Base-by-base conservation (phyloP, 2,329 filamentous ascomycete genomes). In the Saccharata proteae region DNA sequence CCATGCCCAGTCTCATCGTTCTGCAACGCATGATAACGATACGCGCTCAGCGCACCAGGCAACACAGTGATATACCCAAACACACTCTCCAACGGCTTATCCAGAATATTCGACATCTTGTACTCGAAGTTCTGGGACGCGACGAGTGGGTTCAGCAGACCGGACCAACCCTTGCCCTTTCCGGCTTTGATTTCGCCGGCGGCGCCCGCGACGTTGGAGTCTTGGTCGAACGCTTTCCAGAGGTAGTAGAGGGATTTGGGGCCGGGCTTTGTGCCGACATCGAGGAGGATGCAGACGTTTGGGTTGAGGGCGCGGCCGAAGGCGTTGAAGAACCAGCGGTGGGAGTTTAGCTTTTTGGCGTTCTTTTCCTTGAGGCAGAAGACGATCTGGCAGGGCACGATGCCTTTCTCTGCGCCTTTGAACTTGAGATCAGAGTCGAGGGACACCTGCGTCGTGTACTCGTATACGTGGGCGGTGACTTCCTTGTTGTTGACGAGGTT, bases 121-220 rank as follows among this genome's bases (percentile, higher is more conserved):
- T 98, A 98, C 63, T 98, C 90, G 44, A 98, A 98, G 54, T 98
- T 98, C 48, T 98, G 90, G 26, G 85, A 93, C 0, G 90, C 90
- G 11, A 98, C 88, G 5, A 98, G 67, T 0, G 90, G 90, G 47
- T 98, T 98, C 26, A 98, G 64, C 11, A 98, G 67, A 40, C 88
- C 84, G 4, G 75, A 64, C 49, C 84, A 86, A 15, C 71, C 76
- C 43, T 78, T 83, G 6, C 90, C 90, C 55, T 94, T 93, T 60
- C 93, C 93, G 1, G 90, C 90, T 53, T 88, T 93, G 57, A 98
- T 98, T 56, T 98, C 90, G 43, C 90, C 90, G 41, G 90, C 94
- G 16, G 90, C 90, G 29, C 90, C 92, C 0, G 88, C 90, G 16
- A 98, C 90, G 44, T 88, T 96, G 5, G 90, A 96, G 59, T 98